Evolutionary conservation across 306 rosid species (phyloP).

Genomic region (Cicer arietinum): DNA sequence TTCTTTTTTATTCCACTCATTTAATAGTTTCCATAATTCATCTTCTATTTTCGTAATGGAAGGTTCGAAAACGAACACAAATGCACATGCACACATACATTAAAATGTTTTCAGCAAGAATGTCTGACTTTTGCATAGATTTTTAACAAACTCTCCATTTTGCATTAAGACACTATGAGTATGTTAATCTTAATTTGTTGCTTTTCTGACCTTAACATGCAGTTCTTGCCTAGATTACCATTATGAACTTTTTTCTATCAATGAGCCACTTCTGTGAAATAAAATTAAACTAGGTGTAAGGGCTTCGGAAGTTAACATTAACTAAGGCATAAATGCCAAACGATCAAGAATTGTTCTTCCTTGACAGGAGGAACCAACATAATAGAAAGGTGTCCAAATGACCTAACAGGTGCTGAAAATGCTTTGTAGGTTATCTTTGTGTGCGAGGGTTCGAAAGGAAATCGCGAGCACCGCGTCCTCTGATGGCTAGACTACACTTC

Average conservation of each 20-base stretch:
- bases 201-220: constrained; percentile 31
- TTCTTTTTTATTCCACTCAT: constrained; percentile 4
- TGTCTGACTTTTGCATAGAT: background rate
- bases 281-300: constrained; percentile 1
- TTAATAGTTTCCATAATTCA: constrained; percentile 27
- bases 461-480: constrained; percentile 78
- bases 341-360: constrained; percentile 9
- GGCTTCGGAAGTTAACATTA: background rate
- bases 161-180: constrained; percentile 4
- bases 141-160: background rate
- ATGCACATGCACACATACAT: background rate
- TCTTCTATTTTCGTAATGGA: background rate
- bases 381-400: constrained; percentile 16
- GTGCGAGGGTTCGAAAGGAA: constrained; percentile 83
- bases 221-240: constrained; percentile 2
- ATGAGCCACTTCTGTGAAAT: background rate
- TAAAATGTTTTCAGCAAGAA: constrained; percentile 6
- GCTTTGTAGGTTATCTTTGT: constrained; percentile 79
- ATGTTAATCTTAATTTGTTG: background rate
- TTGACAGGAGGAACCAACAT: constrained; percentile 6
- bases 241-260: constrained; percentile 26
- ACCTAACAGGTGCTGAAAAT: constrained; percentile 25
- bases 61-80: background rate
- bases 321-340: background rate
- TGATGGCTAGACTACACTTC: constrained; percentile 78